These are phyloP conservation scores for Penicillium canariense DNA, from an alignment of 495 filamentous ascomycete genomes.

Conservation along the genomic window DNA sequence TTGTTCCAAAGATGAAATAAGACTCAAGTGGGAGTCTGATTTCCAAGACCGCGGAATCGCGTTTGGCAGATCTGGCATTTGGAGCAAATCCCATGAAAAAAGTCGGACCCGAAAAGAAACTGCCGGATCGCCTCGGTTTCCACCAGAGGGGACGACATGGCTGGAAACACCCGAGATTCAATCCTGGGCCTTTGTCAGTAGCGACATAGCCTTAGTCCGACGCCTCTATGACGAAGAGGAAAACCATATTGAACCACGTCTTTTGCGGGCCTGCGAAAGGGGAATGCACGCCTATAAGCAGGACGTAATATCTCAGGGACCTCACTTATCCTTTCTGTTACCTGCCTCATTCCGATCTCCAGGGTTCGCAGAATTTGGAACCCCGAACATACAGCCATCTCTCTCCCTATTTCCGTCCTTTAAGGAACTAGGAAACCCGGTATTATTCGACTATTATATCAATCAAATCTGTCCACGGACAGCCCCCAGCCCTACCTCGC, in stretches of 20 bases:
- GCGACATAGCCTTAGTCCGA: not conserved
- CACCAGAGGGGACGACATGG: not conserved
- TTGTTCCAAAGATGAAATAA: not conserved
- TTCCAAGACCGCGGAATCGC: not conserved
- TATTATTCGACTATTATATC: slow-evolving; percentile 13
- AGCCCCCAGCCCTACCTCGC: not conserved
- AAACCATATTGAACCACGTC: not conserved
- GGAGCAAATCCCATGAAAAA: too few relatives aligned
- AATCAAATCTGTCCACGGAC: slow-evolving; percentile 12
- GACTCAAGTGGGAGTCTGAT: not conserved
- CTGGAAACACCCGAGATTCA: not conserved
- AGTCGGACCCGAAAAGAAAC: not conserved
- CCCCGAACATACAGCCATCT: not conserved
- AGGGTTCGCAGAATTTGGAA: not conserved
- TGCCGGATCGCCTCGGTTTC: not conserved
- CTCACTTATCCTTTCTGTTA: not conserved
- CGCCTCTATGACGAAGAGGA: not conserved
- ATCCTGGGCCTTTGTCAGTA: not conserved
- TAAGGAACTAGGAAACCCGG: not conserved
- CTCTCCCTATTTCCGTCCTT: slow-evolving; percentile 3
- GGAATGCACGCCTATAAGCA: not conserved
- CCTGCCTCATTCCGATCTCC: not conserved
- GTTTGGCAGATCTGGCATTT: not conserved
- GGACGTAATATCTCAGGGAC: not conserved
- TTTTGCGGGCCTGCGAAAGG: not conserved